A percentile compares a stretch with the other conserved stretches of the same genome.
Evolutionary conservation across 1,284 basidiomycete genomes (phyloP).

Genomic region (Cerrena zonata): DNA sequence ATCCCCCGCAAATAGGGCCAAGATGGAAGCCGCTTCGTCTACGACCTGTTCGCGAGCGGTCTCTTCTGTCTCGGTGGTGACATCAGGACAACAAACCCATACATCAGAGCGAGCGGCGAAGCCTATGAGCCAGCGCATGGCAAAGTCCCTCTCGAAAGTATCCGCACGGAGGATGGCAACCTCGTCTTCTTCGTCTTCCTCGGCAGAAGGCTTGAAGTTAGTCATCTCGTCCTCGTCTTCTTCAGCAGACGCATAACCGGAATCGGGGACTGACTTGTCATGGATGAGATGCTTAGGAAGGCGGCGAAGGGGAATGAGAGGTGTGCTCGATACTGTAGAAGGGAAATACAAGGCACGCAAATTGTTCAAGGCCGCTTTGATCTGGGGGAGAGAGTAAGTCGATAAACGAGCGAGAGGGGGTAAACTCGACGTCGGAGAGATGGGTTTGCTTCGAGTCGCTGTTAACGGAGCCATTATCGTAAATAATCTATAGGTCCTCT

Average conservation of each 20-base stretch:
- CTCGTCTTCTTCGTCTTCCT: constrained; percentile 26
- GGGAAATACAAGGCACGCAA: constrained; percentile 43
- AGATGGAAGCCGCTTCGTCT: constrained; percentile 51
- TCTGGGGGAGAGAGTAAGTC: constrained; percentile 25
- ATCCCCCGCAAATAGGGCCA: constrained; percentile 47
- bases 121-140: constrained; percentile 56
- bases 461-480: not conserved
- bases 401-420: constrained; percentile 42
- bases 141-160: constrained; percentile 46
- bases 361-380: constrained; percentile 34
- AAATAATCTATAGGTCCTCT: not conserved
- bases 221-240: constrained; percentile 40
- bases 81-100: constrained; percentile 37
- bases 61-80: constrained; percentile 28
- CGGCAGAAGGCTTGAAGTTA: constrained; percentile 6
- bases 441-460: constrained; percentile 1
- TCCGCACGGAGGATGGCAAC: constrained; percentile 42
- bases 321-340: constrained; percentile 1
- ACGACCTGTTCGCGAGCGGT: constrained; percentile 34
- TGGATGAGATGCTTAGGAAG: constrained; percentile 30
- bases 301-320: constrained; percentile 9
- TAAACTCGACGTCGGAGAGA: constrained; percentile 39
- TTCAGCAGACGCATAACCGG: constrained; percentile 60
- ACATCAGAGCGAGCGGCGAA: constrained; percentile 53
- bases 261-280: constrained; percentile 44